These are phyloP conservation scores for Pharnaceum exiguum DNA, from an alignment of 148 eudicot species.

Conservation along the genomic window DNA sequence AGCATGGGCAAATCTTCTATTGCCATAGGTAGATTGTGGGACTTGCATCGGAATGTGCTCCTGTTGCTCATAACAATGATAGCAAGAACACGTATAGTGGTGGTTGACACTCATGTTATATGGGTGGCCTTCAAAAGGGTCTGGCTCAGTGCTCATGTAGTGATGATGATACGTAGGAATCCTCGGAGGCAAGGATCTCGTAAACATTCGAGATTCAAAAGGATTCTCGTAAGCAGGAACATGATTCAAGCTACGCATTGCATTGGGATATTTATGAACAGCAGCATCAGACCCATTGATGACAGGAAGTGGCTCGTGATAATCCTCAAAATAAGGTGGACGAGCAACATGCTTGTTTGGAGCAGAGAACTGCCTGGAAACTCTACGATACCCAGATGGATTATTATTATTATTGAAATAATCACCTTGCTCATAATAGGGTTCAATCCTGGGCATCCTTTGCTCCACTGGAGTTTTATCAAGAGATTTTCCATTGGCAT, in stretches of 20 bases:
- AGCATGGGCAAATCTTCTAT: conserved; percentile 36
- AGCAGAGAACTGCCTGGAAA: conserved; percentile 30
- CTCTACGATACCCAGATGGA: conserved; percentile 27
- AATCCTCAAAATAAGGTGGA: conserved; percentile 38
- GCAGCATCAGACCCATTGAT: conserved; percentile 25
- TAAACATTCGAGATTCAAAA: conserved; percentile 39
- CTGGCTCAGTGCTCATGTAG: conserved; percentile 39
- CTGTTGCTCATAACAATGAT: conserved; percentile 52
- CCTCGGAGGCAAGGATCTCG: conserved; percentile 42
- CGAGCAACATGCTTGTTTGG: conserved; percentile 28
- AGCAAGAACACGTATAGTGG: conserved; percentile 61
- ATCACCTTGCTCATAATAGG: conserved; percentile 36
- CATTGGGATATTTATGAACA: conserved; percentile 29
- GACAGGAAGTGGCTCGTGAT: conserved; percentile 40
- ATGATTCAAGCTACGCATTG: conserved; percentile 28
- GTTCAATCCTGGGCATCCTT: conserved; percentile 32
- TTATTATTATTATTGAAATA: conserved; percentile 41
- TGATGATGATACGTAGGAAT: conserved; percentile 30
- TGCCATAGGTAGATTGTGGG: conserved; percentile 34
- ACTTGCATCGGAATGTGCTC: conserved; percentile 29
- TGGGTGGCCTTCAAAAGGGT: conserved; percentile 40
- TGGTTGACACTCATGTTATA: conserved; percentile 38
- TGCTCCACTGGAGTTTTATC: conserved; percentile 43
- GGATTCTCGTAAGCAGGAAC: conserved; percentile 43
- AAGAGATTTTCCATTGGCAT: conserved; percentile 36